These are phyloP conservation scores for Ogataea methylovora DNA, from an alignment of 805 yeast species.

Conservation along the genomic window DNA sequence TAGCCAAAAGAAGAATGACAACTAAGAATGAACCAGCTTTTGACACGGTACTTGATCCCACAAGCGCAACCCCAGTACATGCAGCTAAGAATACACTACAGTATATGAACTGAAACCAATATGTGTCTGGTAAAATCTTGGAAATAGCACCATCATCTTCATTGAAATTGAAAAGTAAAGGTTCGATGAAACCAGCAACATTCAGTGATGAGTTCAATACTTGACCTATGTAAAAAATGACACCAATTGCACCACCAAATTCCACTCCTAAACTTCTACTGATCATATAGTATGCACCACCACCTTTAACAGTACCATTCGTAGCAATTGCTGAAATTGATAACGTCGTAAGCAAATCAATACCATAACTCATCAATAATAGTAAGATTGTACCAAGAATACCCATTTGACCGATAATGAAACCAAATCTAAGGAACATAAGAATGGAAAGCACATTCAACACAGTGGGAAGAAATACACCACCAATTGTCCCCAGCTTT, in stretches of 20 bases:
- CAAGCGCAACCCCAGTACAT: constrained; percentile 70
- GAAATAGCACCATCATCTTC: constrained; percentile 44
- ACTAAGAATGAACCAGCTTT: constrained; percentile 75
- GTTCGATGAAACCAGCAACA: constrained; percentile 93
- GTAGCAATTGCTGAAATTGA: constrained; percentile 95
- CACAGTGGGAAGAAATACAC: constrained; percentile 91
- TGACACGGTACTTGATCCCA: constrained; percentile 77
- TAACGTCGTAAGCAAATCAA: constrained; percentile 78
- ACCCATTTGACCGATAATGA: constrained; percentile 92
- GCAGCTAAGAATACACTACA: constrained; percentile 60
- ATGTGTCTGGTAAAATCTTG: constrained; percentile 54
- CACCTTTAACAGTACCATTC: constrained; percentile 95
- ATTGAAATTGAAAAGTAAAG: constrained; percentile 77
- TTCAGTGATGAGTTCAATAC: constrained; percentile 86
- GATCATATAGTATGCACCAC: constrained; percentile 98
- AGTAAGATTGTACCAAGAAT: constrained; percentile 66
- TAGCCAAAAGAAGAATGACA: constrained; percentile 57
- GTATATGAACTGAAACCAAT: constrained; percentile 62
- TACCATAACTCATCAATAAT: constrained; percentile 64
- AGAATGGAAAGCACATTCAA: constrained; percentile 87
- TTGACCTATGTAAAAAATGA: constrained; percentile 92
- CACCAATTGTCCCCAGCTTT: constrained; percentile 76
- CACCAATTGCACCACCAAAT: constrained; percentile 96
- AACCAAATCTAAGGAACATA: constrained; percentile 94
- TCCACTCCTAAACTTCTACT: constrained; percentile 94